phyloP scores from a whole-genome alignment of 2,329 filamentous ascomycete genomes.

The Neonectria magnoliae region DNA sequence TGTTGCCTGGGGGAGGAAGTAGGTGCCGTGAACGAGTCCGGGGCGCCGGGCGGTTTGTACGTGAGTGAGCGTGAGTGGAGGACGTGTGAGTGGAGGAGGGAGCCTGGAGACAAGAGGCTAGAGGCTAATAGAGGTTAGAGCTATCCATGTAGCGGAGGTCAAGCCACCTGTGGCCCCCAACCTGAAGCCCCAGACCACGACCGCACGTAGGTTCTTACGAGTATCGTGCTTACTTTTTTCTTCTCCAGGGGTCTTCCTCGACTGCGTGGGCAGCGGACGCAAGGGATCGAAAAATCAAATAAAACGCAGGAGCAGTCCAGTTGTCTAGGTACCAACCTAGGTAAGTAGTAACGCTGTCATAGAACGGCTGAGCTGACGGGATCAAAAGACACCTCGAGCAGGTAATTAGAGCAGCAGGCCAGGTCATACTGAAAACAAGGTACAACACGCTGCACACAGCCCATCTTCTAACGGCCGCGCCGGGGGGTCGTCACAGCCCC shows the following conservation, averaged over 20 bases:
- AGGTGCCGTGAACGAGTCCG: slow-evolving; percentile 29
- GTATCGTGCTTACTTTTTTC: background rate
- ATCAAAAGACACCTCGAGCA: background rate
- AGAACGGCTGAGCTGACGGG: background rate
- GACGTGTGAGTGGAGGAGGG: slow-evolving; percentile 42
- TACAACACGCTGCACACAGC: background rate
- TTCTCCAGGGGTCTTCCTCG: background rate
- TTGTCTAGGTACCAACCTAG: background rate
- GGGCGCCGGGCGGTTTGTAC: slow-evolving; percentile 31
- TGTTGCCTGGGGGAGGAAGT: slow-evolving; percentile 39
- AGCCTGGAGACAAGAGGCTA: slow-evolving; percentile 26
- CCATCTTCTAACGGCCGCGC: too few species aligned
- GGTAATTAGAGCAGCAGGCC: background rate
- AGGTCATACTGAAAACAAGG: background rate
- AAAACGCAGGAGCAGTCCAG: background rate
- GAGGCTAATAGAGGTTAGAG: slow-evolving; percentile 14
- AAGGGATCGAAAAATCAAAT: background rate
- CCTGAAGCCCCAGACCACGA: background rate
- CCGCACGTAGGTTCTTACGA: background rate
- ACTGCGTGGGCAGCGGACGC: background rate
- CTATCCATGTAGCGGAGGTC: slow-evolving; percentile 7
- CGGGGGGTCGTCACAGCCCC: background rate
- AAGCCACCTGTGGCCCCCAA: slow-evolving; percentile 10
- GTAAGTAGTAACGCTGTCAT: background rate
- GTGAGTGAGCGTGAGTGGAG: slow-evolving; percentile 35